phyloP scores from a whole-genome alignment of 768 basidiomycete species.

The Tricholoma bakamatsutake region DNA sequence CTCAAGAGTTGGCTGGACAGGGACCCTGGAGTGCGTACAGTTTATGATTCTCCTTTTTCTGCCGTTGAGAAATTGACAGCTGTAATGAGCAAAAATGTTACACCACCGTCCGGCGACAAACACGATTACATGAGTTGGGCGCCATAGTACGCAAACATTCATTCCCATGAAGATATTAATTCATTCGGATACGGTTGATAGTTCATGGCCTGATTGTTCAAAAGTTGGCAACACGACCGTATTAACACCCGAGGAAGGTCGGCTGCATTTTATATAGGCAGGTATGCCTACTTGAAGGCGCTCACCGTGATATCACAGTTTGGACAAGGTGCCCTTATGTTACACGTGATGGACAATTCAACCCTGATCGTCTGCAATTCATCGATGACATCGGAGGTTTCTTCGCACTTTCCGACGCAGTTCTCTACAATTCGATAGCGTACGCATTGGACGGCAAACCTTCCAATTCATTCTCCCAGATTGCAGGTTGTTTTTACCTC shows the following conservation, averaged over 20 bases:
- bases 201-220: conserved; percentile 62
- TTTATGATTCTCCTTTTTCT: background rate
- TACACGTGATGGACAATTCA: conserved; percentile 54
- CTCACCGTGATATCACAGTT: conserved; percentile 25
- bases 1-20: conserved; percentile 31
- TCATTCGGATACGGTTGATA: conserved; percentile 12
- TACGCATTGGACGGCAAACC: conserved; percentile 39
- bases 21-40: conserved; percentile 52
- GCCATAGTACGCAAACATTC: conserved; percentile 45
- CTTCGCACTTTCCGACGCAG: conserved; percentile 48
- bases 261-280: conserved; percentile 6
- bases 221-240: conserved; percentile 51
- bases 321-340: conserved; percentile 56
- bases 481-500: conserved; percentile 26
- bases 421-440: conserved; percentile 56
- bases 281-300: background rate
- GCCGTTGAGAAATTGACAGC: conserved; percentile 21
- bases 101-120: conserved; percentile 45
- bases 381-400: conserved; percentile 54
- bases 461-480: conserved; percentile 35
- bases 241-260: conserved; percentile 48
- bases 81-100: conserved; percentile 41
- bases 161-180: background rate
- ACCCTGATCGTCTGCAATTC: conserved; percentile 49
- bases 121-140: conserved; percentile 70